Base-by-base conservation (phyloP, 805 yeast species). In the Kodamaea nitidulidarum region DNA sequence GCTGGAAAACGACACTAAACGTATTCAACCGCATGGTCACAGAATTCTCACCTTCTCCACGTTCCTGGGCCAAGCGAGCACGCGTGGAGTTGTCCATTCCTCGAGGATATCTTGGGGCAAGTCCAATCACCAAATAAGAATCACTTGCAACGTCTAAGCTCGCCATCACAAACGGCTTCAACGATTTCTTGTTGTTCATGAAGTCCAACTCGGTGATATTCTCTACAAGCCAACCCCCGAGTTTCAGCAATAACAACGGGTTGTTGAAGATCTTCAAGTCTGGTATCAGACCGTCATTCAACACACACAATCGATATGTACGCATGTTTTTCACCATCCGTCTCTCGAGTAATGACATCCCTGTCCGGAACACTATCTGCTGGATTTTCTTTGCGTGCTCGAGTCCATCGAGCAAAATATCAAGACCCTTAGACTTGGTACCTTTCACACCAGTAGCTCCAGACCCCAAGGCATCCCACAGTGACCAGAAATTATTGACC, bases 171-270 rank as follows among this genome's bases (percentile, higher is more conserved):
- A 91, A 64, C 2, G 98, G 98, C 38, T 84, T 63, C 30, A 84
- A 63, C 3, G 64, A 54, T 32, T 55, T 59, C 21, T 46, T 54
- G 38, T 65, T 55, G 40, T 59, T 50, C 39, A 46, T 40, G 35
- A 68, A 60, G 45, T 84, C 90, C 12, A 83, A 63, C 55, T 88
- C 96, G 3, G 95, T 83, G 50, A 91, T 83, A 43, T 88, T 82
- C 55, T 95, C 98, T 33, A 88, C 65, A 3, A 93, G 70, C 98
- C 98, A 95, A 42, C 80, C 76, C 0, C 97, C 98, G 17, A 93
- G 67, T 49, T 95, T 77, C 28, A 87, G 67, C 33, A 95, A 62
- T 32, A 95, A 86, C 42, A 93, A 63, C 3, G 98, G 98, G 58
- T 93, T 95, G 49, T 75, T 75, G 60, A 88, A 91, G 37, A 86